These are phyloP conservation scores for Candida anglica DNA, from an alignment of 805 yeast species.

Conservation along the genomic window DNA sequence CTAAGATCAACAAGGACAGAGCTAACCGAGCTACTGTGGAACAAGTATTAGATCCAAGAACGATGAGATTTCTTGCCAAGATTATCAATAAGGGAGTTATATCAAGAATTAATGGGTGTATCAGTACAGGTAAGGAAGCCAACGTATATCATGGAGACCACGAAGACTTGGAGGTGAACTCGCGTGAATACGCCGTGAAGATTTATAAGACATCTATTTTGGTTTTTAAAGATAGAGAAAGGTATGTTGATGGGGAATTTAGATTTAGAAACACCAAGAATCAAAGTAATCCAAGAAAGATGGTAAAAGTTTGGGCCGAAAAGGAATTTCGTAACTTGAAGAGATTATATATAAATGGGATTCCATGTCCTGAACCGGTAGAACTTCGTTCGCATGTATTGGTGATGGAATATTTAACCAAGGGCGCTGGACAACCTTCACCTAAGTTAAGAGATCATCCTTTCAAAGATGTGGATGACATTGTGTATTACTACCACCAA, in stretches of 20 bases:
- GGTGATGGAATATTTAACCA: constrained; percentile 86
- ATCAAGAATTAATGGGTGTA: constrained; percentile 85
- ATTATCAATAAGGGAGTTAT: constrained; percentile 81
- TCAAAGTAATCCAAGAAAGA: constrained; percentile 90
- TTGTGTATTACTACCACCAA: constrained; percentile 66
- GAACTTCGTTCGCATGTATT: constrained; percentile 86
- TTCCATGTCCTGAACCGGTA: constrained; percentile 92
- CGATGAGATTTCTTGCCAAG: constrained; percentile 76
- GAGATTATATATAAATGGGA: constrained; percentile 70
- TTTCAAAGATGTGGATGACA: constrained; percentile 62
- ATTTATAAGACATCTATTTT: constrained; percentile 94
- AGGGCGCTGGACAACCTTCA: constrained; percentile 83
- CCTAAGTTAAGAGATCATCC: constrained; percentile 86
- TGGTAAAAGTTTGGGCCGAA: constrained; percentile 99
- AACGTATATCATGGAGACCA: constrained; percentile 77
- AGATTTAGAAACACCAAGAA: constrained; percentile 81
- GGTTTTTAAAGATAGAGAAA: constrained; percentile 94
- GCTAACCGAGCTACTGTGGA: constrained; percentile 96
- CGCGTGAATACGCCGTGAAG: constrained; percentile 76
- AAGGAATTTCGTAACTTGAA: constrained; percentile 92
- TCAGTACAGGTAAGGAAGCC: constrained; percentile 98
- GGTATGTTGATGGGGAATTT: constrained; percentile 95
- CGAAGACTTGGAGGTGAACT: constrained; percentile 42
- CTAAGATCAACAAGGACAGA: constrained; percentile 68
- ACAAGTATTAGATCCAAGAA: constrained; percentile 93